Conservation (phyloP, 2,329 filamentous ascomycete species). For the Pseudogymnoascus sp. region DNA sequence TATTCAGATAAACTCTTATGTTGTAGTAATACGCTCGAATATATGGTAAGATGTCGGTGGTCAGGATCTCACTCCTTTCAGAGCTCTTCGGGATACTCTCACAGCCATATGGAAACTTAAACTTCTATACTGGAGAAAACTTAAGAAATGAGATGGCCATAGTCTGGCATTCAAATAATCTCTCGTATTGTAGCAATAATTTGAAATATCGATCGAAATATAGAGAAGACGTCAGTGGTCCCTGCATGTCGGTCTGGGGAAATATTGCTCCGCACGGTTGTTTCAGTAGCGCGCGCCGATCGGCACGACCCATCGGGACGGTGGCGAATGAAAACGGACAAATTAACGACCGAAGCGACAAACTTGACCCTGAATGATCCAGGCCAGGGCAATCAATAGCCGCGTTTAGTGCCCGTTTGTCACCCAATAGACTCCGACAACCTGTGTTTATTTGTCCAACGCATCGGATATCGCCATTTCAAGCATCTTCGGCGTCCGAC, state of each 20-base stretch:
- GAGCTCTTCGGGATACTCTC: no score
- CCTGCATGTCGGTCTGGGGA: not conserved
- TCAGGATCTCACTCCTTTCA: not conserved
- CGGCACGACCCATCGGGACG: not conserved
- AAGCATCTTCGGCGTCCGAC: not conserved
- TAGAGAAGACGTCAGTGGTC: not conserved
- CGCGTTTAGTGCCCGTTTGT: slow-evolving; percentile 5
- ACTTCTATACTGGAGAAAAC: no score
- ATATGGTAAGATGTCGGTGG: not conserved
- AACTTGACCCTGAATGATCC: slow-evolving; percentile 1
- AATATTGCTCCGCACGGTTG: slow-evolving; percentile 1
- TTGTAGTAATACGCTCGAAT: not conserved
- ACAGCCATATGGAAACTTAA: no score
- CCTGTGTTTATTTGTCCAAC: not conserved
- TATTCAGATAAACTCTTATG: not conserved
- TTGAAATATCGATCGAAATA: not conserved
- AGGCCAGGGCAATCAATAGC: slow-evolving; percentile 6
- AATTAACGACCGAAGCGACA: slow-evolving; percentile 6
- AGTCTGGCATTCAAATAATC: not conserved
- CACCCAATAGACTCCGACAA: not conserved
- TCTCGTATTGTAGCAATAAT: not conserved
- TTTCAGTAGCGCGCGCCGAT: slow-evolving; percentile 2
- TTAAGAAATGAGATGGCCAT: not conserved
- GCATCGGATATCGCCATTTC: not conserved
- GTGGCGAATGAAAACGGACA: not conserved